Evolutionary conservation across 2,329 filamentous ascomycete genomes (phyloP).

Genomic region (Aschersonia sp.): DNA sequence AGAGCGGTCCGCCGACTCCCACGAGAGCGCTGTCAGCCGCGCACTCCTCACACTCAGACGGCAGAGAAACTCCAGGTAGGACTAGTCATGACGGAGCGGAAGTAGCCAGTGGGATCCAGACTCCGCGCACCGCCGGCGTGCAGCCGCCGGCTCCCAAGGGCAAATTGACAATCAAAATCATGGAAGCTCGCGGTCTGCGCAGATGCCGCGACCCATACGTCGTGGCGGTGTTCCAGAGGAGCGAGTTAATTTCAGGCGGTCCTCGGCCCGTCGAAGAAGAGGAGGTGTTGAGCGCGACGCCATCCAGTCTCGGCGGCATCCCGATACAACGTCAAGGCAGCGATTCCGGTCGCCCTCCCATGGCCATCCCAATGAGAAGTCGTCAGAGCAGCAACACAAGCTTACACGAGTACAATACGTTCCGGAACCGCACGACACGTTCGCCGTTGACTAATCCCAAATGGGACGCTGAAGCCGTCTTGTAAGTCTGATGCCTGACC

Average conservation of each 20-base stretch:
- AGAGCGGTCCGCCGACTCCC: slow-evolving; percentile 87
- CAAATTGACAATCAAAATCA: slow-evolving; percentile 78
- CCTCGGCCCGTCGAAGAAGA: slow-evolving; percentile 52
- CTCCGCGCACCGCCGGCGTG: slow-evolving; percentile 35
- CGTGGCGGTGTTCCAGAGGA: slow-evolving; percentile 91
- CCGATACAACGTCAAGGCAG: slow-evolving; percentile 58
- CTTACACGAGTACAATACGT: slow-evolving; percentile 47
- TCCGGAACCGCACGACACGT: slow-evolving; percentile 42
- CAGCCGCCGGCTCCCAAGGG: slow-evolving; percentile 64
- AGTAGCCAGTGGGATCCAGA: slow-evolving; percentile 34
- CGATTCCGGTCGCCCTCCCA: slow-evolving; percentile 64
- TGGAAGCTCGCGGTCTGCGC: slow-evolving; percentile 68
- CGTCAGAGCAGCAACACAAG: slow-evolving; percentile 95
- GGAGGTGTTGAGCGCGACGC: slow-evolving; percentile 31
- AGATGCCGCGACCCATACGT: slow-evolving; percentile 85
- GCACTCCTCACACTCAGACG: slow-evolving; percentile 34
- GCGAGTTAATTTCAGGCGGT: slow-evolving; percentile 86
- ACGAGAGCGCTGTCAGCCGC: slow-evolving; percentile 68
- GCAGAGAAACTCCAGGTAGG: slow-evolving; percentile 22
- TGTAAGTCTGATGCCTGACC: slow-evolving; percentile 43
- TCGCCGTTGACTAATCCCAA: slow-evolving; percentile 63
- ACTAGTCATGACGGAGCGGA: slow-evolving; percentile 27
- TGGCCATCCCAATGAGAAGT: slow-evolving; percentile 95
- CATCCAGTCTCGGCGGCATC: slow-evolving; percentile 37
- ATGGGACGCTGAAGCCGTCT: slow-evolving; percentile 91